Evolutionary conservation across 202 grass and related monocot species (phyloP).

Genomic region (Miscanthus sacchariflorus): DNA sequence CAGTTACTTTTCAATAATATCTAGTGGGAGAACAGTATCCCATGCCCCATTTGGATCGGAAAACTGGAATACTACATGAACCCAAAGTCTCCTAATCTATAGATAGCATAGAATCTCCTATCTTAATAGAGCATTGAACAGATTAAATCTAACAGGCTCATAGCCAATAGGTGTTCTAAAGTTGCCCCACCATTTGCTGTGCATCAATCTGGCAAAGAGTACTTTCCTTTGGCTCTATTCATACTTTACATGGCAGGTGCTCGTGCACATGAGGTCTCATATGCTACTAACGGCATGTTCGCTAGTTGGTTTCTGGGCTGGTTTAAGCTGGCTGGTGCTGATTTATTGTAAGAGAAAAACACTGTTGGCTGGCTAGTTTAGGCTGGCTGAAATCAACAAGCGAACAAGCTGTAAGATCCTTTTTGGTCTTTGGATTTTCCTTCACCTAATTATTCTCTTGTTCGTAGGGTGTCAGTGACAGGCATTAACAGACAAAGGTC

Average conservation of each 20-base stretch:
- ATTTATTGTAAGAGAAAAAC: too few relatives aligned
- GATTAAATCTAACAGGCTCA: neutral
- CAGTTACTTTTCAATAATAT: conserved; percentile 28
- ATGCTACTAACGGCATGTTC: neutral
- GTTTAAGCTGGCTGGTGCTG: too few relatives aligned
- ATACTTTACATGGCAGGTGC: conserved; percentile 46
- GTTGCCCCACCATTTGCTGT: conserved; percentile 29
- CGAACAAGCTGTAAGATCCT: neutral
- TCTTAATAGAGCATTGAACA: conserved; percentile 8
- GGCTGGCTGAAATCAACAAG: too few relatives aligned
- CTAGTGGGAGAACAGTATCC: neutral
- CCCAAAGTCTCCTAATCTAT: conserved; percentile 19
- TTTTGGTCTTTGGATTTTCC: conserved; percentile 25
- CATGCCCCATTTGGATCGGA: neutral
- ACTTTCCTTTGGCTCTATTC: conserved; percentile 38
- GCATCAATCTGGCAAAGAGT: conserved; percentile 19
- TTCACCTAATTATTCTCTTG: conserved; percentile 46
- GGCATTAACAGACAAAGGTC: conserved; percentile 22
- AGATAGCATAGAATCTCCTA: conserved; percentile 26
- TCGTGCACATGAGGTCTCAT: conserved; percentile 20
- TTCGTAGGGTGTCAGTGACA: conserved; percentile 31
- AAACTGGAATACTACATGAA: conserved; percentile 5
- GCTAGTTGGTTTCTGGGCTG: too few relatives aligned
- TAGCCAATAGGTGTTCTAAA: conserved; percentile 2
- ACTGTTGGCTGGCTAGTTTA: too few relatives aligned